A percentile compares a stretch with the other conserved stretches of the same genome.
Conservation (phyloP, 306 rosid species). For the Rubus parviflorus region DNA sequence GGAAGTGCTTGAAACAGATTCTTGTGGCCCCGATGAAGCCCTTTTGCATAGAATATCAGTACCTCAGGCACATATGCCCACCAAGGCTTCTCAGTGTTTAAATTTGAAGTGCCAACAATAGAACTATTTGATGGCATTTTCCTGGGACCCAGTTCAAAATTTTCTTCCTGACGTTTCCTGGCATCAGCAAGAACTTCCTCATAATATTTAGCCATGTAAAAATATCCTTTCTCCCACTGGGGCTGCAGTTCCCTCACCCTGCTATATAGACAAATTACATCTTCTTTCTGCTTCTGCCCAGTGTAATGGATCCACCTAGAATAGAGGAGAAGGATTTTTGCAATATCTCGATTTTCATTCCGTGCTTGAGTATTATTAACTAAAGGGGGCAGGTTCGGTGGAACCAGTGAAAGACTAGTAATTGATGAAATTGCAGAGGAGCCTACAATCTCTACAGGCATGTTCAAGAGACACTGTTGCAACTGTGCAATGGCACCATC, state of each 20-base stretch:
- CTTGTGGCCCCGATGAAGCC: constrained; percentile 93
- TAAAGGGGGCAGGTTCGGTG: constrained; percentile 56
- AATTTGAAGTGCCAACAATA: constrained; percentile 58
- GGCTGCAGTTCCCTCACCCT: constrained; percentile 96
- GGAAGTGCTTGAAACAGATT: constrained; percentile 98
- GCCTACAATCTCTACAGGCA: constrained; percentile 81
- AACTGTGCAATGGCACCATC: constrained; percentile 92
- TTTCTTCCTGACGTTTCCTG: constrained; percentile 93
- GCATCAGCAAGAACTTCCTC: constrained; percentile 96
- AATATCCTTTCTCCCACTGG: constrained; percentile 93
- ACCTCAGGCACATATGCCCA: constrained; percentile 90
- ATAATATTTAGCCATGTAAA: constrained; percentile 86
- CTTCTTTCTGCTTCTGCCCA: constrained; percentile 99
- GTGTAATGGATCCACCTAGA: constrained; percentile 97
- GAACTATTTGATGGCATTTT: constrained; percentile 46
- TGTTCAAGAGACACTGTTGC: constrained; percentile 84
- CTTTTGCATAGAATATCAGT: constrained; percentile 84
- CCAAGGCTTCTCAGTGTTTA: constrained; percentile 71
- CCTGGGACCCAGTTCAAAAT: constrained; percentile 54
- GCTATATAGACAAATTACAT: constrained; percentile 71
- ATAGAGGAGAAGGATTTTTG: constrained; percentile 91
- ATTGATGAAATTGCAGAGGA: constrained; percentile 78
- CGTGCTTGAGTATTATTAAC: constrained; percentile 64
- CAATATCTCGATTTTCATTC: constrained; percentile 69
- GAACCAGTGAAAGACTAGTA: constrained; percentile 81